These are phyloP conservation scores for Acacia concinna DNA, from an alignment of 331 rosid species.

Conservation along the genomic window DNA sequence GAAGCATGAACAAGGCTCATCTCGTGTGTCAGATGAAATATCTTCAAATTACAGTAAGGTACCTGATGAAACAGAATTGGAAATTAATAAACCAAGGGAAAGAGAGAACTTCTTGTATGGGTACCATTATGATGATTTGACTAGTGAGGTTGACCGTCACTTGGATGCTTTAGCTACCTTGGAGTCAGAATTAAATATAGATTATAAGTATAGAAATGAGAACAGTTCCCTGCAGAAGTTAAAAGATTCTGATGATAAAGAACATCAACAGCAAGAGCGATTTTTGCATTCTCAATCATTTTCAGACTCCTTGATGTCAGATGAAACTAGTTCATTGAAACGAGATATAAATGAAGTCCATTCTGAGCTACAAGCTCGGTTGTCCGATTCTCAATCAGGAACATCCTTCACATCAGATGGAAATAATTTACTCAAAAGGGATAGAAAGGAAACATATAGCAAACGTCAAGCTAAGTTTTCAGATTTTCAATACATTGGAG, in stretches of 20 bases:
- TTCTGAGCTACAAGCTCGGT: slow-evolving; percentile 46
- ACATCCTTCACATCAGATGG: slow-evolving; percentile 61
- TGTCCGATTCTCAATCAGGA: slow-evolving; percentile 57
- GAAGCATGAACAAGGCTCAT: slow-evolving; percentile 46
- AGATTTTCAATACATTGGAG: slow-evolving; percentile 56
- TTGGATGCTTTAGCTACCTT: slow-evolving; percentile 78
- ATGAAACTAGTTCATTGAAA: slow-evolving; percentile 56
- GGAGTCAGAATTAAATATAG: slow-evolving; percentile 72
- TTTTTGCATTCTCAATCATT: slow-evolving; percentile 65
- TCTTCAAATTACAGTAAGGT: slow-evolving; percentile 40
- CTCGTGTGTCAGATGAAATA: slow-evolving; percentile 40
- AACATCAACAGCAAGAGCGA: slow-evolving; percentile 50
- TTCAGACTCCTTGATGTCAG: slow-evolving; percentile 65
- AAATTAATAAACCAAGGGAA: slow-evolving; percentile 48
- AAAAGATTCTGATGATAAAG: slow-evolving; percentile 54
- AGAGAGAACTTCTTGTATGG: slow-evolving; percentile 47
- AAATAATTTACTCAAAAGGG: slow-evolving; percentile 50
- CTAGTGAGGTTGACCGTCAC: slow-evolving; percentile 82
- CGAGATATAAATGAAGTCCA: slow-evolving; percentile 55
- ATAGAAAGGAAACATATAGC: slow-evolving; percentile 44
- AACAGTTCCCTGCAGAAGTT: slow-evolving; percentile 36
- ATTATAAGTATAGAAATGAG: slow-evolving; percentile 55
- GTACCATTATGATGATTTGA: slow-evolving; percentile 64
- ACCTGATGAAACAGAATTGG: slow-evolving; percentile 45
- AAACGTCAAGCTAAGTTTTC: slow-evolving; percentile 51